These are phyloP conservation scores for Blastomyces percursus DNA, from an alignment of 2,329 filamentous ascomycete genomes.

Conservation along the genomic window DNA sequence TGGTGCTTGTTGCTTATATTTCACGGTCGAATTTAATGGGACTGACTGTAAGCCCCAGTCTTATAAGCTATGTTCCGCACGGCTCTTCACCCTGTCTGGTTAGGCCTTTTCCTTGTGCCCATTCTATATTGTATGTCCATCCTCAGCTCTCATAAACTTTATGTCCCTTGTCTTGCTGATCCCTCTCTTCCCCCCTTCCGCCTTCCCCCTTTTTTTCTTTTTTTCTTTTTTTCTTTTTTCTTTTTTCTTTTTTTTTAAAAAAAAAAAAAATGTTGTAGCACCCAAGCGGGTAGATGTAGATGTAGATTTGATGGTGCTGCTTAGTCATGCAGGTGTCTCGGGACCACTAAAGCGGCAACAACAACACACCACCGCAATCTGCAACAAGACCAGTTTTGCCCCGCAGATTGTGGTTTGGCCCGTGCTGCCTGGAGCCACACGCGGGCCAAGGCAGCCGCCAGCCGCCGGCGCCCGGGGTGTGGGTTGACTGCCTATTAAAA, in stretches of 20 bases:
- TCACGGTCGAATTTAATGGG: constrained; percentile 14
- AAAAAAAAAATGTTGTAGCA: neutral
- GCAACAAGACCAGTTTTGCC: neutral
- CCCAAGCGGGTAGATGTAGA: neutral
- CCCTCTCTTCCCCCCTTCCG: neutral
- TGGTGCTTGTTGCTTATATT: constrained; percentile 9
- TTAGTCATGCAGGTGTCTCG: neutral
- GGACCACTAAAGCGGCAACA: neutral
- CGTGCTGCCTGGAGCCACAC: neutral
- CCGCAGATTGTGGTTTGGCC: neutral
- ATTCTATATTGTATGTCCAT: constrained; percentile 5
- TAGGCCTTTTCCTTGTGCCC: neutral
- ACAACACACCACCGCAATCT: neutral
- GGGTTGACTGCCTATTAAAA: neutral
- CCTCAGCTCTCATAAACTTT: neutral
- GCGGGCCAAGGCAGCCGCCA: neutral
- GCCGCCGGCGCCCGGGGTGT: neutral
- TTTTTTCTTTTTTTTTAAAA: too few relatives aligned
- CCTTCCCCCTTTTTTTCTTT: constrained; percentile 5
- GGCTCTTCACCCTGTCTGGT: neutral
- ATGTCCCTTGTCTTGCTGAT: constrained; percentile 5
- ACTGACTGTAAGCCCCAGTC: neutral
- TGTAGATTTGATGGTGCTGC: neutral
- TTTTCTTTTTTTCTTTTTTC: too few relatives aligned
- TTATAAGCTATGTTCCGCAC: neutral